Evolutionary conservation across 2,329 filamentous ascomycete species (phyloP).

Genomic region (Colletotrichum lupini): DNA sequence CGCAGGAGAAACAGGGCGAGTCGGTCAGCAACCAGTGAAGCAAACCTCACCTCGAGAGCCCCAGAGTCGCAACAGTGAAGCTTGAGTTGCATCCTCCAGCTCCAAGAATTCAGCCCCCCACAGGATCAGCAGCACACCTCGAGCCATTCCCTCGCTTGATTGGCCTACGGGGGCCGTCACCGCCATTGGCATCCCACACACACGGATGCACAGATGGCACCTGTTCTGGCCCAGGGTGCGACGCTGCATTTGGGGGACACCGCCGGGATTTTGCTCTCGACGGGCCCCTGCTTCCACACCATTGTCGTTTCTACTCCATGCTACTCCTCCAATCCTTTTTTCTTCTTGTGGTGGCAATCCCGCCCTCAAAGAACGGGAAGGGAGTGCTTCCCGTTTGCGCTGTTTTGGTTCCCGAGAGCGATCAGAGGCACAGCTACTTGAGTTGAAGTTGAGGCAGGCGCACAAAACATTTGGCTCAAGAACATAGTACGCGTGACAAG

Average conservation of each 20-base stretch:
- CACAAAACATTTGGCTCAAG: not conserved
- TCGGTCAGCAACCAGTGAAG: not conserved
- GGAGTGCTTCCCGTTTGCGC: not conserved
- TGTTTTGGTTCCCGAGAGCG: constrained; percentile 2
- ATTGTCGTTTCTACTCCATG: not conserved
- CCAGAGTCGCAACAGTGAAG: not conserved
- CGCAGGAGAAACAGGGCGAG: constrained; percentile 1
- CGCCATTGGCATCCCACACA: constrained; percentile 14
- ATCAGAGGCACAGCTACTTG: not conserved
- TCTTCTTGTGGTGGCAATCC: not conserved
- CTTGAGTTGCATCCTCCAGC: not conserved
- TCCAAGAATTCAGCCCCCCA: not conserved
- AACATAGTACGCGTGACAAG: not conserved
- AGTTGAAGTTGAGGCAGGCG: not conserved
- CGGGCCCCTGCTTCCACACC: constrained; percentile 3
- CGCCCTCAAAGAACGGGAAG: not conserved
- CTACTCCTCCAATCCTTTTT: constrained; percentile 8
- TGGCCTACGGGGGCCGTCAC: constrained; percentile 4
- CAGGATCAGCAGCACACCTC: not conserved
- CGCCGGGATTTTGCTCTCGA: constrained; percentile 1
- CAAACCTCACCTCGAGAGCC: not conserved
- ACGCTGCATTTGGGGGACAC: constrained; percentile 30
- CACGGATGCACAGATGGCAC: constrained; percentile 12
- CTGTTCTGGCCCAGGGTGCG: constrained; percentile 6
- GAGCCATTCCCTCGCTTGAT: not conserved